Conservation (phyloP, 2,329 filamentous ascomycete genomes). For the Fusarium sp. region DNA sequence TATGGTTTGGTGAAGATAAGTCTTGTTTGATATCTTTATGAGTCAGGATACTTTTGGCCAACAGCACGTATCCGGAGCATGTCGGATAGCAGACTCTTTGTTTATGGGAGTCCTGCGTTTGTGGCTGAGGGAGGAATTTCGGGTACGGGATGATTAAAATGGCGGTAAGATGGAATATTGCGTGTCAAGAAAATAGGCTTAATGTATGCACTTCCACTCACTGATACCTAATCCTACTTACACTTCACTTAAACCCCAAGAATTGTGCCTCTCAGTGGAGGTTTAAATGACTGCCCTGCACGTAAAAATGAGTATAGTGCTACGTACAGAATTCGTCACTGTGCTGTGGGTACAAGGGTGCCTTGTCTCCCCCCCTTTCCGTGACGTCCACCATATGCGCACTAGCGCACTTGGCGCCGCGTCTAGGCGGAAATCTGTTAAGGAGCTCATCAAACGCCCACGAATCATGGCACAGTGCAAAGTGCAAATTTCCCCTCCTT, state of each 20-base stretch:
- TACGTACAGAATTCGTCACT: slow-evolving; percentile 8
- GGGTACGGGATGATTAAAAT: neutral
- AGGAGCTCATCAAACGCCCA: slow-evolving; percentile 25
- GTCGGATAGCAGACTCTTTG: slow-evolving; percentile 1
- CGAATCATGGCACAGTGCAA: slow-evolving; percentile 43
- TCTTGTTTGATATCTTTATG: no score
- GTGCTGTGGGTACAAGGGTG: slow-evolving; percentile 18
- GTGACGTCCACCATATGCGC: slow-evolving; percentile 3
- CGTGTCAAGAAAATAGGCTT: neutral
- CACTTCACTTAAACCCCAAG: neutral
- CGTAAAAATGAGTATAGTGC: slow-evolving; percentile 11
- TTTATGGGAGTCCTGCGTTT: neutral
- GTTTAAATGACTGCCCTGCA: slow-evolving; percentile 15
- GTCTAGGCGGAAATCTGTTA: slow-evolving; percentile 35
- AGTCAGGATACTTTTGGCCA: no score
- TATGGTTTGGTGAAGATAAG: no score
- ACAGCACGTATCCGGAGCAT: neutral
- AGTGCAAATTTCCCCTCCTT: slow-evolving; percentile 25
- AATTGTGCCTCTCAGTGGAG: neutral
- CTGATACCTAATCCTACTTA: neutral
- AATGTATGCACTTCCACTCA: neutral
- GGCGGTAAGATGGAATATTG: neutral
- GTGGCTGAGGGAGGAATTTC: neutral
- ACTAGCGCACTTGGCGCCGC: slow-evolving; percentile 34
- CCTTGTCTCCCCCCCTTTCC: slow-evolving; percentile 23